A percentile compares a stretch with the other conserved stretches of the same genome.
These are phyloP conservation scores for Leptographium wingfieldii DNA, from an alignment of 2,329 filamentous ascomycete genomes.

Conservation along the genomic window DNA sequence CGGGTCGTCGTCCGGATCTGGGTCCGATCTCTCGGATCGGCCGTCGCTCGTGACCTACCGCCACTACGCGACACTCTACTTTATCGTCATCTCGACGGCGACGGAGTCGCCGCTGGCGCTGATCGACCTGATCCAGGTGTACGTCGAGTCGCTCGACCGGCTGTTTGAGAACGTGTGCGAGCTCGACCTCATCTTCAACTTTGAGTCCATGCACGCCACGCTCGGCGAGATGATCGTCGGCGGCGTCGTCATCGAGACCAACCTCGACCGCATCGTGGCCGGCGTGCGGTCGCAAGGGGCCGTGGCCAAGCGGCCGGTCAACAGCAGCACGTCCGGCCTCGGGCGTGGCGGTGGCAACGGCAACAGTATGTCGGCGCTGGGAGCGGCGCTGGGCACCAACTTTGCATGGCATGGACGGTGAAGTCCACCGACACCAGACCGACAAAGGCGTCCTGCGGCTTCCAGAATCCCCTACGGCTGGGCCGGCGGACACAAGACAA, in stretches of 20 bases:
- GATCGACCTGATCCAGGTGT: constrained; percentile 95
- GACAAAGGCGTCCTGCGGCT: not conserved
- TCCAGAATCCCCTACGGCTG: not conserved
- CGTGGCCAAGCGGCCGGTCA: constrained; percentile 67
- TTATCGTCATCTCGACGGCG: constrained; percentile 93
- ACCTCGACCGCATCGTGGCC: constrained; percentile 73
- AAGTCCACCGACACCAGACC: not conserved
- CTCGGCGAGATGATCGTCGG: constrained; percentile 91
- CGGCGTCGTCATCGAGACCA: constrained; percentile 88
- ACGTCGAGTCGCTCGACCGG: constrained; percentile 87
- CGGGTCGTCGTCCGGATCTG: constrained; percentile 46
- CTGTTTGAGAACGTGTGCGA: constrained; percentile 99
- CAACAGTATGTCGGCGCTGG: constrained; percentile 30
- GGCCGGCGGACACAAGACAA: not conserved
- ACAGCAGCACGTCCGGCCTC: constrained; percentile 39
- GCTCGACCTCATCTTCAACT: constrained; percentile 96
- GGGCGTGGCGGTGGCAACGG: constrained; percentile 22
- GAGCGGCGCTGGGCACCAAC: constrained; percentile 39
- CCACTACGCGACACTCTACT: constrained; percentile 95
- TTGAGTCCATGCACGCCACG: constrained; percentile 87
- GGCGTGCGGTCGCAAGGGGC: constrained; percentile 68
- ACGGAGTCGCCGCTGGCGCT: constrained; percentile 92
- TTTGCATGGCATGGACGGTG: constrained; percentile 39
- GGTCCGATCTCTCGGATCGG: constrained; percentile 56
- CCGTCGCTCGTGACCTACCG: constrained; percentile 95